phyloP scores from a whole-genome alignment of 2,329 filamentous ascomycete species.

The Chrysosporium keratinophilum region DNA sequence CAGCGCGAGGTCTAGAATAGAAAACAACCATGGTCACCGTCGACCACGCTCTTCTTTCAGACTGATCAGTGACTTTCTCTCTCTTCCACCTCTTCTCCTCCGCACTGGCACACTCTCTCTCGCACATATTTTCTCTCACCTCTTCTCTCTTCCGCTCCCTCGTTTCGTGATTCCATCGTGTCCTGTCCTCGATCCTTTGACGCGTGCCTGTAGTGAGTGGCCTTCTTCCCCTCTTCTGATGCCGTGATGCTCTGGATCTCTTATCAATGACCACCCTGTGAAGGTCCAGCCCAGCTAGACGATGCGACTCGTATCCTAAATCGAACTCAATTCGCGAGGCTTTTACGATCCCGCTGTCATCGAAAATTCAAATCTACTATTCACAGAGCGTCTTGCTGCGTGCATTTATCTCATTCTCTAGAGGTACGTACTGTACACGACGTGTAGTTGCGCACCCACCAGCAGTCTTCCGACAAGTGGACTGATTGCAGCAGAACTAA shows the following conservation, averaged over 20 bases:
- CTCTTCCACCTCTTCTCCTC: constrained; percentile 8
- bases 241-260: neutral
- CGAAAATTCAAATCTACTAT: too few relatives aligned
- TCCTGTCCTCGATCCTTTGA: neutral
- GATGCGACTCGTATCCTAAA: neutral
- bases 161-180: neutral
- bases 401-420: too few relatives aligned
- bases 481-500: neutral
- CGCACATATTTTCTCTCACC: neutral
- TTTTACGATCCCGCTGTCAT: too few relatives aligned
- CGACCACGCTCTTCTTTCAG: neutral
- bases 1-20: too few relatives aligned
- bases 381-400: too few relatives aligned
- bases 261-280: neutral
- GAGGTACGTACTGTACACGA: too few relatives aligned
- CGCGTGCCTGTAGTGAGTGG: neutral
- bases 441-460: neutral
- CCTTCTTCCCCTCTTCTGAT: constrained; percentile 1
- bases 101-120: neutral
- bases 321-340: too few relatives aligned
- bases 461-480: neutral
- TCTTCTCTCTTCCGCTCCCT: constrained; percentile 1
- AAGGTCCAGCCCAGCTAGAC: neutral
- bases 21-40: too few relatives aligned
- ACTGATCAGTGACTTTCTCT: neutral